Evolutionary conservation across 164 flowering plant genomes (phyloP).

Genomic region (Berberis vulgaris): DNA sequence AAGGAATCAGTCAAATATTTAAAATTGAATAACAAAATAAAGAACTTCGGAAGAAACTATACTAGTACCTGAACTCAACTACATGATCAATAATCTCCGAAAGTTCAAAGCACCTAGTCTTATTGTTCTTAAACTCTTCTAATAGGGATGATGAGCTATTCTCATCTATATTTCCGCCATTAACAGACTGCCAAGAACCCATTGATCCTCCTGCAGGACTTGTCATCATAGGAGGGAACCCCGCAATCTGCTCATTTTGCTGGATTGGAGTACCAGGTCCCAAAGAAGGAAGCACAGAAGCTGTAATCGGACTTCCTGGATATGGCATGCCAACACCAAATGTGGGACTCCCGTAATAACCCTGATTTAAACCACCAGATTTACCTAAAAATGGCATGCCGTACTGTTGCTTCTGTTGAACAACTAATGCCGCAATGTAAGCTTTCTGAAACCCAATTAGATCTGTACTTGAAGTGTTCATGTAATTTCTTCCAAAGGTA

Average conservation of each 20-base stretch:
- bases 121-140: conserved; percentile 77
- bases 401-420: conserved; percentile 54
- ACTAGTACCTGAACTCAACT: conserved; percentile 77
- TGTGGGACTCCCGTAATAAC: conserved; percentile 29
- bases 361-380: conserved; percentile 35
- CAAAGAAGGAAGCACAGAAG: conserved; percentile 24
- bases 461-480: conserved; percentile 34
- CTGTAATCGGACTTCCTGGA: conserved; percentile 27
- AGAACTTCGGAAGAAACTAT: conserved; percentile 4
- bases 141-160: conserved; percentile 38
- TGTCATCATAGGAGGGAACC: conserved; percentile 36
- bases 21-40: background rate
- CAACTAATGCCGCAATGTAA: conserved; percentile 44
- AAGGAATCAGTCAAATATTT: conserved; percentile 1
- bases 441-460: conserved; percentile 45
- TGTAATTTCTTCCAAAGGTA: conserved; percentile 24
- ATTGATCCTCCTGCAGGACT: conserved; percentile 29
- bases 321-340: conserved; percentile 42
- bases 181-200: conserved; percentile 37
- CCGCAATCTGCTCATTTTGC: conserved; percentile 32
- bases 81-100: conserved; percentile 73
- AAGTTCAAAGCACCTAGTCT: conserved; percentile 62
- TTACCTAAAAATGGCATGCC: conserved; percentile 28
- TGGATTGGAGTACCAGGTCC: conserved; percentile 32
- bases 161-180: conserved; percentile 35